These are phyloP conservation scores for Ophiostoma montium DNA, from an alignment of 2,329 filamentous ascomycete species.

Conservation along the genomic window DNA sequence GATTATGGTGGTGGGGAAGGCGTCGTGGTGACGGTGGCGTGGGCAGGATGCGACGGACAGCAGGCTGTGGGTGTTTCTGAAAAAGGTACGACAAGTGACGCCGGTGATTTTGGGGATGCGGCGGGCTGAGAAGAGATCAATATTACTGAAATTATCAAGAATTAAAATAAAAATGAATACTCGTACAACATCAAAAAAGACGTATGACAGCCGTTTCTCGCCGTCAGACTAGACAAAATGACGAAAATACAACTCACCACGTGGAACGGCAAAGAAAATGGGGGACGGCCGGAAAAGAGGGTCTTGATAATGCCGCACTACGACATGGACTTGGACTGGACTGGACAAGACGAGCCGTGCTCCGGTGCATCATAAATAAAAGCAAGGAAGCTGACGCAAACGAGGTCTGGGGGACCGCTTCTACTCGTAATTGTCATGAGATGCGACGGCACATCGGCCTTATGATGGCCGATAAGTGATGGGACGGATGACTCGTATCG, in stretches of 20 bases:
- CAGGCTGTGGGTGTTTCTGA: not conserved
- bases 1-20: not conserved
- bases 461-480: not conserved
- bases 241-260: constrained; percentile 5
- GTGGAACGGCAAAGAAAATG: not conserved
- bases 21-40: too few relatives aligned
- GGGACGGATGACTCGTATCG: too few relatives aligned
- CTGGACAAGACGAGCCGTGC: not conserved
- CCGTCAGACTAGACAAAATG: constrained; percentile 10
- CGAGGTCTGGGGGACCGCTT: too few relatives aligned
- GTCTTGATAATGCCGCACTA: constrained; percentile 8
- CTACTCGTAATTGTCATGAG: too few relatives aligned
- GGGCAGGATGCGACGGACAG: not conserved
- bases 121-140: not conserved
- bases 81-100: not conserved
- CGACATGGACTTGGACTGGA: constrained; percentile 3
- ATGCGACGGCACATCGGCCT: too few relatives aligned
- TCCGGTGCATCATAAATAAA: constrained; percentile 1
- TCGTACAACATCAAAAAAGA: not conserved
- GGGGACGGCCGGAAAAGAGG: constrained; percentile 5
- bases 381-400: not conserved
- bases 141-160: not conserved
- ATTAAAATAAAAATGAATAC: too few relatives aligned
- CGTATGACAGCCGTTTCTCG: too few relatives aligned
- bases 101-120: not conserved